Conservation (phyloP, 176 grass and related monocot genomes). For the Metroxylon sagu region DNA sequence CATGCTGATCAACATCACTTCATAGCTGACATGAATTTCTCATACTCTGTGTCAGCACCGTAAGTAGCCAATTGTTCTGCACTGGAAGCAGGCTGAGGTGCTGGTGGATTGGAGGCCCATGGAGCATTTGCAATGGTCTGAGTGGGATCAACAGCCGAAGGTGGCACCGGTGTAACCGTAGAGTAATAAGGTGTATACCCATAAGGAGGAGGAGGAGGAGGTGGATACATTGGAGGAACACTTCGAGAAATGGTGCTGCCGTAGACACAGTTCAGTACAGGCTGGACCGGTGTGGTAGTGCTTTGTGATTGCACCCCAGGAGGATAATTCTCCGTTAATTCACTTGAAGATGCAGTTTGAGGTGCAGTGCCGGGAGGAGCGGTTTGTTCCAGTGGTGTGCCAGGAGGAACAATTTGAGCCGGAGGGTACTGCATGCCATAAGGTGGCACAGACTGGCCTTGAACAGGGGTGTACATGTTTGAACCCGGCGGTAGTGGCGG, state of each 20-base stretch:
- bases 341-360: slow-evolving; percentile 25
- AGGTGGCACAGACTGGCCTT: slow-evolving; percentile 40
- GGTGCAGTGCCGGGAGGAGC: slow-evolving; percentile 58
- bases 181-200: slow-evolving; percentile 66
- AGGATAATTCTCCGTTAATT: slow-evolving; percentile 38
- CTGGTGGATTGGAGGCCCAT: slow-evolving; percentile 48
- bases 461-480: slow-evolving; percentile 47
- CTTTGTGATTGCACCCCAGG: slow-evolving; percentile 42
- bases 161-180: slow-evolving; percentile 32
- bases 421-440: slow-evolving; percentile 52
- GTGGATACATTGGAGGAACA: slow-evolving; percentile 28
- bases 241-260: slow-evolving; percentile 29
- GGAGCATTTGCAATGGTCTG: slow-evolving; percentile 66
- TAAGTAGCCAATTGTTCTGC: slow-evolving; percentile 33
- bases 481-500: slow-evolving; percentile 52
- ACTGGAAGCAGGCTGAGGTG: slow-evolving; percentile 25
- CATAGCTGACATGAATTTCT: slow-evolving; percentile 93
- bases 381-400: slow-evolving; percentile 32
- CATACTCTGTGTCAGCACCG: slow-evolving; percentile 67
- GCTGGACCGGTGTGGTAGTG: slow-evolving; percentile 36
- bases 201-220: slow-evolving; percentile 29
- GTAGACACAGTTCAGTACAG: slow-evolving; percentile 42
- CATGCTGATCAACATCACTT: slow-evolving; percentile 46
- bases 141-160: slow-evolving; percentile 46
- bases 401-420: slow-evolving; percentile 56